Evolutionary conservation across 2,329 filamentous ascomycete species (phyloP), one percentile per base, ranked within the genome.

Genomic region (Talaromyces sp.): DNA sequence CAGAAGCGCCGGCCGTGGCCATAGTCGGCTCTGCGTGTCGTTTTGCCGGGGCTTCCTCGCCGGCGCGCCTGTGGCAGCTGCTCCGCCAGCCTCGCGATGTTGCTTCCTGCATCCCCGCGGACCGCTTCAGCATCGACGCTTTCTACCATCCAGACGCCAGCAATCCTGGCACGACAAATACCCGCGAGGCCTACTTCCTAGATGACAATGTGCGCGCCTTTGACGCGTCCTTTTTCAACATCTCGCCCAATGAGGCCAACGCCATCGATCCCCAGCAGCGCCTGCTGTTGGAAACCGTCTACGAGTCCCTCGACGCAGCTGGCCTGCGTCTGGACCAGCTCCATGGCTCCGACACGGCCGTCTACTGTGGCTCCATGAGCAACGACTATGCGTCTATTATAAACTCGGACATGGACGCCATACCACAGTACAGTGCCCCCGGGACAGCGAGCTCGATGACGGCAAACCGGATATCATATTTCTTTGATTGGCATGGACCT

Each of bases 401-500:
- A 39, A 39, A 17, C 36, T 39, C 36, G 5, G 36, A 39, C 36
- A n/a, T 39, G 36, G 36, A 39, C 36, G 36, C 36, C 5, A n/a
- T 39, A 17, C 36, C 36, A 5, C 36, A 39, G 36, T 39, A 39
- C 36, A n/a, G 36, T 39, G 36, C 36, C n/a, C 36, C 36, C 36
- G 36, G 36, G 15, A 39, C 36, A 39, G 36, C 36, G 36, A 39
- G 4, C 36, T 39, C 36, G 15, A 39, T 39, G 36, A 39, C 36
- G 36, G 72, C 77, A 1, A 79, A 78, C 33, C 72, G 75, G 1
- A 61, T 77, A 6, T 76, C 73, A 0, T 76, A 77, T 65, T 77
- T 76, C 51, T 78, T 76, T 62, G 68, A 76, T 64, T 71, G 71
- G 68, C 64, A 71, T 4, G 75, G 79, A 0, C 75, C 79, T 0